phyloP scores from a whole-genome alignment of 495 filamentous ascomycete species.

The Penicillium dipodomyicola region DNA sequence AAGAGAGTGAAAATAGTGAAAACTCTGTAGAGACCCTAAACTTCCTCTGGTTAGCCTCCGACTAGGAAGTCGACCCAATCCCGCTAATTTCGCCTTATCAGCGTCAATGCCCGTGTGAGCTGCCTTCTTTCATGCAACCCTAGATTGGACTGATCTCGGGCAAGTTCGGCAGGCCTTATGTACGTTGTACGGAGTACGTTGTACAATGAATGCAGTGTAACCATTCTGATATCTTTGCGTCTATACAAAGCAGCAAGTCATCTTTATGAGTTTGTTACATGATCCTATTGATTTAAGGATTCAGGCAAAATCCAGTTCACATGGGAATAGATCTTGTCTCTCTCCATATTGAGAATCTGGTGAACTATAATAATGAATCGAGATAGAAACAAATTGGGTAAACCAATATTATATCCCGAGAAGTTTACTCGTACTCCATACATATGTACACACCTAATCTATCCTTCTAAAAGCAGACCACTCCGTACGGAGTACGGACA shows the following conservation, averaged over 20 bases:
- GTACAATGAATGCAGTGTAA: background rate
- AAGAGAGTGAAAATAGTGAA: background rate
- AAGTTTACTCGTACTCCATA: no score
- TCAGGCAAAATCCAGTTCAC: background rate
- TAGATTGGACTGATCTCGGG: background rate
- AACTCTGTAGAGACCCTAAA: background rate
- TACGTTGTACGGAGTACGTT: background rate
- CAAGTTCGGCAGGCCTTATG: background rate
- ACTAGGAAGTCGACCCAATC: background rate
- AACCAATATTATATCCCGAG: background rate
- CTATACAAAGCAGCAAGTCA: background rate
- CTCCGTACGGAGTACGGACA: background rate
- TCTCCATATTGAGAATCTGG: background rate
- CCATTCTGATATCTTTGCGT: background rate
- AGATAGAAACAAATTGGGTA: background rate
- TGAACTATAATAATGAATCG: background rate
- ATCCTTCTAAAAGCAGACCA: background rate
- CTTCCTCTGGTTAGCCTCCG: background rate
- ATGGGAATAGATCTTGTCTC: background rate
- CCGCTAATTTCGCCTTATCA: background rate
- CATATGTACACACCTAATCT: background rate
- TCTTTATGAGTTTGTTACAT: background rate
- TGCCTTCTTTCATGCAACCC: background rate
- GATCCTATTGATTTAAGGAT: background rate
- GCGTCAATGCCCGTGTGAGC: background rate